Conservation (phyloP, 2,329 filamentous ascomycete genomes). For the Sordariomycetes sp. region DNA sequence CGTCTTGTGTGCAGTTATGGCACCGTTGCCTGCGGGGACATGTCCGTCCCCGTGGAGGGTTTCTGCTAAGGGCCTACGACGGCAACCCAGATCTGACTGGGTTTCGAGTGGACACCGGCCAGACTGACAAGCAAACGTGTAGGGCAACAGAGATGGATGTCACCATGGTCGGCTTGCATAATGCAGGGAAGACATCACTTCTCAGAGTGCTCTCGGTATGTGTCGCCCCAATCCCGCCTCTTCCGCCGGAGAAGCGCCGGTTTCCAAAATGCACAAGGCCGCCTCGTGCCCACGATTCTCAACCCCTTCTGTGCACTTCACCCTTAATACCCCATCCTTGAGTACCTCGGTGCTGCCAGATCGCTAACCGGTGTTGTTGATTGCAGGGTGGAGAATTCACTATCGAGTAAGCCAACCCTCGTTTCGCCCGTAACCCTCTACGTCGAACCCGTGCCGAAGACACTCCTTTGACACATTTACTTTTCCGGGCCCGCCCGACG, state of each 20-base stretch:
- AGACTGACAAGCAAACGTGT: slow-evolving; percentile 6
- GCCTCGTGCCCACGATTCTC: neutral
- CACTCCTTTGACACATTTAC: slow-evolving; percentile 9
- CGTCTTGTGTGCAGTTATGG: neutral
- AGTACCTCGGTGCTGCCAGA: neutral
- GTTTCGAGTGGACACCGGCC: neutral
- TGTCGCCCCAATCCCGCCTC: slow-evolving; percentile 7
- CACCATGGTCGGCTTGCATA: slow-evolving; percentile 96
- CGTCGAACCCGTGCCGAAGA: slow-evolving; percentile 1
- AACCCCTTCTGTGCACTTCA: neutral
- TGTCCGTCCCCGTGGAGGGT: neutral
- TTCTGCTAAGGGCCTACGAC: neutral
- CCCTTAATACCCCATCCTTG: neutral
- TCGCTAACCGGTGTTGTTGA: neutral
- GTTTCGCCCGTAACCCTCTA: slow-evolving; percentile 1
- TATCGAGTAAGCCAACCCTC: slow-evolving; percentile 65
- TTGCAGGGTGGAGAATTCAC: slow-evolving; percentile 90
- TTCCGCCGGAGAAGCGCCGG: neutral
- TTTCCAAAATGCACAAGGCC: slow-evolving; percentile 8
- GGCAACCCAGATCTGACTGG: neutral
- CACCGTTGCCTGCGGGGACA: neutral
- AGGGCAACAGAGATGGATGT: slow-evolving; percentile 99
- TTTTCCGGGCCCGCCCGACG: neutral
- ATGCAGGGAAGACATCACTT: slow-evolving; percentile 94
- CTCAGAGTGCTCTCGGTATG: slow-evolving; percentile 90